phyloP scores from a whole-genome alignment of 257 asterid species.

The Fraxinus americana region DNA sequence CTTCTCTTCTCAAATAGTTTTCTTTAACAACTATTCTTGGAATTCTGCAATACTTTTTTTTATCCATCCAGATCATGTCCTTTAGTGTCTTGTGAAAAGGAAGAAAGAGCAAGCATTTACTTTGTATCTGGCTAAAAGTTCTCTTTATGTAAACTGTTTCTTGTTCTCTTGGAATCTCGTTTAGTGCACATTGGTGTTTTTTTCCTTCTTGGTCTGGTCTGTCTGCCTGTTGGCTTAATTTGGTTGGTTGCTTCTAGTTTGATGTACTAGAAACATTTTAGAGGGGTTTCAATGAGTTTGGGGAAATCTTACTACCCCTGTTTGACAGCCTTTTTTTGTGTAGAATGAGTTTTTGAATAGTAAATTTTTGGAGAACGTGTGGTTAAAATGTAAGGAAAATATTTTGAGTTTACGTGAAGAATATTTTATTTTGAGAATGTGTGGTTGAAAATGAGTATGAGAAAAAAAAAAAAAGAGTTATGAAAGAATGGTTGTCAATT shows the following conservation, averaged over 20 bases:
- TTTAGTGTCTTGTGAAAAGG: background rate
- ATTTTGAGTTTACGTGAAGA: too few species aligned
- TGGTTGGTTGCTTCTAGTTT: background rate
- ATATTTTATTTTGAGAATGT: too few species aligned
- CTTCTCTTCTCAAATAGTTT: background rate
- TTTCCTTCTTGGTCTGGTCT: background rate
- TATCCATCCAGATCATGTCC: background rate
- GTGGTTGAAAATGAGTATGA: too few species aligned
- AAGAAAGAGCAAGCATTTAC: background rate
- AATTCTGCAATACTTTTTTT: background rate
- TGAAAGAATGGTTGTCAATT: too few species aligned
- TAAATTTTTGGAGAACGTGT: too few species aligned
- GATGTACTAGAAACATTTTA: background rate
- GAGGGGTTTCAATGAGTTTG: background rate
- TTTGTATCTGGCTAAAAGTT: background rate
- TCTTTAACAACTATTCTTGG: background rate
- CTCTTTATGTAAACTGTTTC: background rate
- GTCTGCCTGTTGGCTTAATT: background rate
- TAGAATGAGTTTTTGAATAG: too few species aligned
- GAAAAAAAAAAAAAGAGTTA: too few species aligned
- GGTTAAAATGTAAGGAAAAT: too few species aligned
- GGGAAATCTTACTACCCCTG: background rate
- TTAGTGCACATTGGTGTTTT: background rate
- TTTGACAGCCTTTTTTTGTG: too few species aligned
- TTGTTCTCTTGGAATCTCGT: background rate